Conservation (phyloP, 2,329 filamentous ascomycete species). For the Talaromyces sp. region DNA sequence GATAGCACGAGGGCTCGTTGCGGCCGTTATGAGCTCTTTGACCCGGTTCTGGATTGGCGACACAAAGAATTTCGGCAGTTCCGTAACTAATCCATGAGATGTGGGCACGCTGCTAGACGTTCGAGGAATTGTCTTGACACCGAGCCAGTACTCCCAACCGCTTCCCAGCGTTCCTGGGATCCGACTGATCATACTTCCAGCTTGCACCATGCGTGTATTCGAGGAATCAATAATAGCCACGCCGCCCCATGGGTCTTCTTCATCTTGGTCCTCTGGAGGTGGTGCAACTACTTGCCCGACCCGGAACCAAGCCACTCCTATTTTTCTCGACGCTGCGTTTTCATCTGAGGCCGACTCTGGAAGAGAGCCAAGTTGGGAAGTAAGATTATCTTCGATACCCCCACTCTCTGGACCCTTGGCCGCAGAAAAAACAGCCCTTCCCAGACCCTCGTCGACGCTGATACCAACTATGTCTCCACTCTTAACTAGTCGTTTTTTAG, state of each 20-base stretch:
- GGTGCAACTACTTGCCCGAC: constrained; percentile 64
- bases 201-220: constrained; percentile 84
- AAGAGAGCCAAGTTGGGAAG: constrained; percentile 32
- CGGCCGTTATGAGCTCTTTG: constrained; percentile 78
- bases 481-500: constrained; percentile 74
- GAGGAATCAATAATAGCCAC: constrained; percentile 80
- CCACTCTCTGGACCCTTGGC: constrained; percentile 50
- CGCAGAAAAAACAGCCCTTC: constrained; percentile 71
- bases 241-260: constrained; percentile 74
- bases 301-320: constrained; percentile 80
- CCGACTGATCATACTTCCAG: constrained; percentile 76
- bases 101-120: constrained; percentile 24
- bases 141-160: constrained; percentile 86
- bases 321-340: constrained; percentile 42
- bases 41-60: constrained; percentile 64
- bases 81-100: constrained; percentile 31
- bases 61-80: constrained; percentile 42
- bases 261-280: constrained; percentile 46
- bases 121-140: constrained; percentile 62
- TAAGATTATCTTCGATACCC: constrained; percentile 67
- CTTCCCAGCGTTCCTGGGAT: constrained; percentile 71
- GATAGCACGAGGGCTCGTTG: constrained; percentile 80
- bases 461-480: constrained; percentile 85
- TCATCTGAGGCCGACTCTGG: constrained; percentile 19
- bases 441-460: constrained; percentile 79